phyloP scores from a whole-genome alignment of 345 rosid genomes.

The Limnanthes douglasii region DNA sequence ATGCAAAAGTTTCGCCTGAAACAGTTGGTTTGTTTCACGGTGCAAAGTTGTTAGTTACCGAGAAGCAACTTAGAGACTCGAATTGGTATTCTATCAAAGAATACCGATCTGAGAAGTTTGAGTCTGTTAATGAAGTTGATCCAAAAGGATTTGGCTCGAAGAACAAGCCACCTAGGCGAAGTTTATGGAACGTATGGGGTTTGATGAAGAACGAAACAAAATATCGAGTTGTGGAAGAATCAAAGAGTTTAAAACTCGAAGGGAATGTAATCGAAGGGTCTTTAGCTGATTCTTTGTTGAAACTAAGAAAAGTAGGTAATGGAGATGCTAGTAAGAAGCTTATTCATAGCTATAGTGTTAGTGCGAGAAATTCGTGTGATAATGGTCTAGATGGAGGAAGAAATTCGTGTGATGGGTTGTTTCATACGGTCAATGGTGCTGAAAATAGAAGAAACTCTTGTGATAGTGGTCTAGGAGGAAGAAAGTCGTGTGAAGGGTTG shows the following conservation, averaged over 20 bases:
- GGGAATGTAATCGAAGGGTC: conserved; percentile 25
- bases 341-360: conserved; percentile 39
- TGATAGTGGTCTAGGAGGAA: too few relatives aligned
- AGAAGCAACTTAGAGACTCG: conserved; percentile 40
- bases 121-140: conserved; percentile 26
- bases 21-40: conserved; percentile 43
- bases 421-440: conserved; percentile 13
- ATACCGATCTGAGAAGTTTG: conserved; percentile 18
- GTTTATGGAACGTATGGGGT: conserved; percentile 62
- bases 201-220: conserved; percentile 27
- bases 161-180: conserved; percentile 36
- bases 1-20: conserved; percentile 59
- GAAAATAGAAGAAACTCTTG: conserved; percentile 13
- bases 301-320: conserved; percentile 20
- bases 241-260: conserved; percentile 14
- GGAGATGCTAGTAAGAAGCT: conserved; percentile 43
- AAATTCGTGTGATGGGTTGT: conserved; percentile 21
- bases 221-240: conserved; percentile 15
- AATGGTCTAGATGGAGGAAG: conserved; percentile 18
- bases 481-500: conserved; percentile 8
- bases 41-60: conserved; percentile 41
- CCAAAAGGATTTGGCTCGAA: conserved; percentile 14
- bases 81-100: conserved; percentile 39
- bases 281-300: conserved; percentile 30
- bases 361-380: conserved; percentile 30